These are phyloP conservation scores for Cytospora piceae DNA, from an alignment of 2,329 filamentous ascomycete genomes.

Conservation along the genomic window DNA sequence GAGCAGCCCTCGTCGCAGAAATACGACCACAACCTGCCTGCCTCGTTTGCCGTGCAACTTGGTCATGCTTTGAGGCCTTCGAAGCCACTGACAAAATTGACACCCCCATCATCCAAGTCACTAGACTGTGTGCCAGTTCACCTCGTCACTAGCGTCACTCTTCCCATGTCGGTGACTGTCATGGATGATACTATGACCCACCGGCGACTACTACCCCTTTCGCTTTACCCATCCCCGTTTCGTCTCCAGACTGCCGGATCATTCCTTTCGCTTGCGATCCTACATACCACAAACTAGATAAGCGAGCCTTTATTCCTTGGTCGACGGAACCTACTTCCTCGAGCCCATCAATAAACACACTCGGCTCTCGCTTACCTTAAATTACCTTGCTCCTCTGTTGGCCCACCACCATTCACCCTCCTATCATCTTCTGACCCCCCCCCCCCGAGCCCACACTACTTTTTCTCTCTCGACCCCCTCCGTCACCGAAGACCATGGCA, in stretches of 20 bases:
- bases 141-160: constrained; percentile 29
- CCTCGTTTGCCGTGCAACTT: not conserved
- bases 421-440: not conserved
- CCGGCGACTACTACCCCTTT: constrained; percentile 15
- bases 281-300: constrained; percentile 29
- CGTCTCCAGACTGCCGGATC: constrained; percentile 33
- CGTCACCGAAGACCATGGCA: constrained; percentile 14
- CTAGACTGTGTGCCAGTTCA: constrained; percentile 15
- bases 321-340: constrained; percentile 5
- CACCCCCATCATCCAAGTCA: constrained; percentile 6
- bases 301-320: constrained; percentile 28
- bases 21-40: constrained; percentile 3
- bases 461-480: not conserved
- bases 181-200: constrained; percentile 24
- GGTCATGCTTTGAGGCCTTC: not conserved
- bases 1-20: not conserved
- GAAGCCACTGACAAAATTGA: constrained; percentile 5
- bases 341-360: constrained; percentile 4
- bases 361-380: constrained; percentile 19
- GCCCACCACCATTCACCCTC: not conserved
- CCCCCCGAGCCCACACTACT: not conserved
- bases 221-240: constrained; percentile 24
- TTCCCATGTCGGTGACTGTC: constrained; percentile 27
- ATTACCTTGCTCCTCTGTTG: constrained; percentile 16
- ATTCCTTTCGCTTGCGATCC: constrained; percentile 21